phyloP scores from a whole-genome alignment of 192 early-diverging fungal genomes.

The Glomus cerebriforme region DNA sequence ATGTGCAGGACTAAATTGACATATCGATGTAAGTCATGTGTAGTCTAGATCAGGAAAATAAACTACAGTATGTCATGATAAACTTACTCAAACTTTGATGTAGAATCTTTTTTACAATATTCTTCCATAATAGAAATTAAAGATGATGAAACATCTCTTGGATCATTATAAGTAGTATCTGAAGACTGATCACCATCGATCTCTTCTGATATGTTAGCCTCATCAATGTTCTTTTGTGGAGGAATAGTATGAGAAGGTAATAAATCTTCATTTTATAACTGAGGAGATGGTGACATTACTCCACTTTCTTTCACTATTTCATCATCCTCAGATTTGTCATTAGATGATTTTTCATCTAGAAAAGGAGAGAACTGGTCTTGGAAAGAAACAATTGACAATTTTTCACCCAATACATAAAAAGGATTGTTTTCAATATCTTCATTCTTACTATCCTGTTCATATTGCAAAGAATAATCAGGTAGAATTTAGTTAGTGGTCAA shows the following conservation, averaged over 20 bases:
- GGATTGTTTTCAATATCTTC: constrained; percentile 19
- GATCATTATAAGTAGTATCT: background rate
- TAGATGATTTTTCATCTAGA: constrained; percentile 4
- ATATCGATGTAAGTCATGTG: background rate
- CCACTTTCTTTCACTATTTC: too few species aligned
- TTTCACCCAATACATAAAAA: constrained; percentile 15
- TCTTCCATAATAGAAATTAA: constrained; percentile 14
- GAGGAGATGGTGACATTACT: too few species aligned
- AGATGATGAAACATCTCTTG: background rate
- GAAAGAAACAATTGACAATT: constrained; percentile 2
- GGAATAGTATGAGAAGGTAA: too few species aligned
- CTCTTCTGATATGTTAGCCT: too few species aligned
- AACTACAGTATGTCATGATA: background rate
- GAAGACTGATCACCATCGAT: too few species aligned
- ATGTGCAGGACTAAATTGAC: constrained; percentile 29
- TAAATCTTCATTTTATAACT: too few species aligned
- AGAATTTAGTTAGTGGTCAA: constrained; percentile 18
- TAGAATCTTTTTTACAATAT: constrained; percentile 31
- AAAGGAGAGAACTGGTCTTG: constrained; percentile 11
- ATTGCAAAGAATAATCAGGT: constrained; percentile 31
- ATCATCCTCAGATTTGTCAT: background rate
- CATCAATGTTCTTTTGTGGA: too few species aligned
- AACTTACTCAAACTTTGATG: constrained; percentile 30
- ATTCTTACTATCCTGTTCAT: constrained; percentile 5
- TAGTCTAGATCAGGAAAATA: background rate